Base-by-base conservation (phyloP, 1,284 basidiomycete species). In the Mycena citricolor region DNA sequence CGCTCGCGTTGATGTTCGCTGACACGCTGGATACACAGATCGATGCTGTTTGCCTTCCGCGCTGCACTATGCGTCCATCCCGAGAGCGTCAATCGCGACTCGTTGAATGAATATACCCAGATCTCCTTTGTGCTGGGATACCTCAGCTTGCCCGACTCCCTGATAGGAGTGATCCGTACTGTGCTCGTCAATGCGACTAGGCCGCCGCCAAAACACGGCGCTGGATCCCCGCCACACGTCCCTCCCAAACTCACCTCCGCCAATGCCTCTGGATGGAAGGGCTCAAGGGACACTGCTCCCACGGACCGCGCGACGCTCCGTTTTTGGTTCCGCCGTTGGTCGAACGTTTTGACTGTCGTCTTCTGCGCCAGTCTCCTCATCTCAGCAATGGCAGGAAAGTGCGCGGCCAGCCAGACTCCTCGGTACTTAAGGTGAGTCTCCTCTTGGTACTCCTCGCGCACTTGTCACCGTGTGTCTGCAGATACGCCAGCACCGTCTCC, bases 101-200 rank as follows among this genome's bases (percentile, higher is more conserved):
- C n/a, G 16, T 51, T 66, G 34, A 57, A 57, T 30, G 57, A 55
- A 30, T 69, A 64, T 54, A 52, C 64, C 44, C 65, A 68, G 40
- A 51, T 53, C 10, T 57, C 61, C 1, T 58, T 61, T 24, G 58
- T 56, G 11, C 45, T 59, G 39, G 62, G 58, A 5, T 68, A 60
- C 48, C 52, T 65, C 33, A 30, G 54, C 54, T 67, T n/a, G 59
- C 54, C 5, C 47, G 54, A 59, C 35, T 50, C 60, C 20, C 64
- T 62, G 5, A 42, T 51, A 19, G 57, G 28, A 4, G 25, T 31
- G 30, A 21, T 23, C 5, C 30, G 21, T 32, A 33, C 21, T 16
- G 31, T 41, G 21, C 20, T 41, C 22, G 36, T 38, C 5, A 50
- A 14, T 32, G 41, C 8, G 30, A 33, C 13, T 21, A 28, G 16